Evolutionary conservation across 2,329 filamentous ascomycete genomes (phyloP).

Genomic region (Diaporthe capsici): DNA sequence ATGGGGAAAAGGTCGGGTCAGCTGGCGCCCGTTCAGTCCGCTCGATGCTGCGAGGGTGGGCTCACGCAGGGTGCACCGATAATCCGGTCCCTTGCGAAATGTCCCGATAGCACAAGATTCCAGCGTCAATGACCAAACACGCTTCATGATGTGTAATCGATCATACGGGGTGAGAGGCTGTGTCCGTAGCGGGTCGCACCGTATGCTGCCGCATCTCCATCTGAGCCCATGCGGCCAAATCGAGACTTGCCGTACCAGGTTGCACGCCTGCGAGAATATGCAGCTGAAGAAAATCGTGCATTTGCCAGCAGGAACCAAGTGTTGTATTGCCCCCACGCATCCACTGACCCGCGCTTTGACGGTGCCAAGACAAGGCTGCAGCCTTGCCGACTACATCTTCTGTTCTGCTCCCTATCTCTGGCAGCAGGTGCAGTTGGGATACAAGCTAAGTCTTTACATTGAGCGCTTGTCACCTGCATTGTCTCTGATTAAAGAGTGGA

Average conservation of each 20-base stretch:
- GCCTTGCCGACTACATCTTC: not conserved
- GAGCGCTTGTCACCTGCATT: not conserved
- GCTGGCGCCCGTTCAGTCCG: constrained; percentile 23
- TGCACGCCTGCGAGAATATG: not conserved
- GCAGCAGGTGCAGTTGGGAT: too few relatives aligned
- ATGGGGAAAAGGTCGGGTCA: constrained; percentile 35
- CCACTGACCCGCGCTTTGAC: not conserved
- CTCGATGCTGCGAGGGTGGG: constrained; percentile 6
- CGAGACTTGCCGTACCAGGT: not conserved
- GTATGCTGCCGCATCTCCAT: not conserved
- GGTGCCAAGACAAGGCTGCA: constrained; percentile 27
- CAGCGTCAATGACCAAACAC: constrained; percentile 31
- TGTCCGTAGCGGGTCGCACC: not conserved
- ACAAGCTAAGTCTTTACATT: not conserved
- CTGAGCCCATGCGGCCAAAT: not conserved
- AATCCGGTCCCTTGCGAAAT: not conserved
- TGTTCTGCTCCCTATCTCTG: not conserved
- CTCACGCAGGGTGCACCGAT: constrained; percentile 2
- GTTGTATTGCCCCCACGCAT: not conserved
- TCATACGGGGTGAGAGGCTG: not conserved
- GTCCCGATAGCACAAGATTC: constrained; percentile 29
- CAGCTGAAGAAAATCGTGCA: rapidly evolving
- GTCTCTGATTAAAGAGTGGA: not conserved
- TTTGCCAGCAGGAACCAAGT: not conserved
- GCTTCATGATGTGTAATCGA: constrained; percentile 11